Evolutionary conservation across 31 red algal genomes (phyloP), one percentile per base, ranked within the genome.

Genomic region (Asparagopsis taxiformis): DNA sequence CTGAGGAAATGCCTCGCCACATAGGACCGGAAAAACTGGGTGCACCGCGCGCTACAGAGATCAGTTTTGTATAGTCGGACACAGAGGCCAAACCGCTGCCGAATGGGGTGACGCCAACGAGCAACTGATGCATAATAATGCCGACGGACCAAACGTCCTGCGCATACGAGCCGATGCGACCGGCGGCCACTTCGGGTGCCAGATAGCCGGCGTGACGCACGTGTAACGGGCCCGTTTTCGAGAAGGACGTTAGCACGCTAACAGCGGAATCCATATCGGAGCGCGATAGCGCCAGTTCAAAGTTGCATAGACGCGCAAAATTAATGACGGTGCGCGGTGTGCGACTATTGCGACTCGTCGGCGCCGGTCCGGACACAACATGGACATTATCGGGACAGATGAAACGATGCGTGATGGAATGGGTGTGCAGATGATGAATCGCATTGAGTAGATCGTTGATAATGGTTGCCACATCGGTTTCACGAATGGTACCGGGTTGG

Each of bases 101-200:
- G 54, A 82, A 82, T 35, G 77, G 77, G 19, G 77, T 82, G 32
- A 52, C 61, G 21, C 65, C 77, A 2, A 70, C 77, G 20, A 82
- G 63, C 54, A 69, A 62, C 2, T 59, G 70, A 28, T 82, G 77
- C 77, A 82, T 82, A 0, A 82, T 51, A 60, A 82, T 70, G 50
- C 77, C 77, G 26, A 70, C 77, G 8, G 64, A 44, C 77, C 77
- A 82, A 21, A 70, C 52, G 37, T 82, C 77, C 51, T 82, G 77
- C 51, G 69, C 44, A 51, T 51, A 48, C 19, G 39, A 34, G 6
- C 57, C 77, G 8, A 82, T 26, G 2, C 44, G 28, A 51, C 77
- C 65, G 28, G 52, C 51, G 28, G 77, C 63, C 11, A 82, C 65
- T 60, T 82, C 77, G 1, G 77, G 77, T 22, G 77, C 65, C 2